These are phyloP conservation scores for Ceratocystis smalleyi DNA, from an alignment of 2,329 filamentous ascomycete genomes.

Conservation along the genomic window DNA sequence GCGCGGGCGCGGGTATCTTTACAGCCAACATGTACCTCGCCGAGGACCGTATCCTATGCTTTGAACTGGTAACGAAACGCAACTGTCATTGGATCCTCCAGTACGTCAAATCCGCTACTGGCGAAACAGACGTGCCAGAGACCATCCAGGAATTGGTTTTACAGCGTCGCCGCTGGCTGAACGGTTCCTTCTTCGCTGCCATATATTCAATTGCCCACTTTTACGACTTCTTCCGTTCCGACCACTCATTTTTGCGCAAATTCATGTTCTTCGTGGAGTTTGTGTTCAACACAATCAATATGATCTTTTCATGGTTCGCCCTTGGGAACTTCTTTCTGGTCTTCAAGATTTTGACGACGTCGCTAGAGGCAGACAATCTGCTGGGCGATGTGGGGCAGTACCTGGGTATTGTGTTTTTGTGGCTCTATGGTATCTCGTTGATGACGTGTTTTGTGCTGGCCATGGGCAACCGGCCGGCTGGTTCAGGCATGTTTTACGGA, in stretches of 20 bases:
- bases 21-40: constrained; percentile 99
- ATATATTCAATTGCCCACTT: constrained; percentile 92
- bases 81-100: constrained; percentile 96
- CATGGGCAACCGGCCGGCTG: constrained; percentile 85
- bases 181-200: constrained; percentile 95
- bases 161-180: constrained; percentile 91
- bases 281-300: constrained; percentile 83
- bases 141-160: constrained; percentile 88
- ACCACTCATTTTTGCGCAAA: constrained; percentile 77
- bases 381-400: constrained; percentile 65
- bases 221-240: constrained; percentile 87
- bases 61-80: constrained; percentile 92
- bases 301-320: constrained; percentile 97
- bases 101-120: constrained; percentile 93
- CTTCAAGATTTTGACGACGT: constrained; percentile 88
- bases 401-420: constrained; percentile 82
- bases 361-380: constrained; percentile 52
- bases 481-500: constrained; percentile 85
- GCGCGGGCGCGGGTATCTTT: constrained; percentile 83
- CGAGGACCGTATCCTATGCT: constrained; percentile 96
- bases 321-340: constrained; percentile 99
- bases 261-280: constrained; percentile 86
- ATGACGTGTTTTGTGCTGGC: constrained; percentile 91
- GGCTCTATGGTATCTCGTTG: constrained; percentile 82
- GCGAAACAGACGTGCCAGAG: constrained; percentile 93